These are phyloP conservation scores for Paracoccidioides brasiliensis DNA, from an alignment of 2,329 filamentous ascomycete species.

Conservation along the genomic window DNA sequence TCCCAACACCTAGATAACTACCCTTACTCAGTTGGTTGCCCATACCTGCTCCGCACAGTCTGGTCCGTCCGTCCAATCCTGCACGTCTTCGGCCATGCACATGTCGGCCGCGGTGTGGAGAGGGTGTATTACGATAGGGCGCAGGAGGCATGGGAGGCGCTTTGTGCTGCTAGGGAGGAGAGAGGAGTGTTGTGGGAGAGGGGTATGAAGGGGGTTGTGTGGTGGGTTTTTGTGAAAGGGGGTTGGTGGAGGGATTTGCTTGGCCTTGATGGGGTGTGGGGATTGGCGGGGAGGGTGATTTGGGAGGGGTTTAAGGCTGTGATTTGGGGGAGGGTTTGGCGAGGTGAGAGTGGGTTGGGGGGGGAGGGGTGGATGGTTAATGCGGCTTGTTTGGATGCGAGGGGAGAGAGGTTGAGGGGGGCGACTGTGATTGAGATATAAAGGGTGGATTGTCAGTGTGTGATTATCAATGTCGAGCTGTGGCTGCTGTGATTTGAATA, in stretches of 20 bases:
- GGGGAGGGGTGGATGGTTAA: slow-evolving; percentile 43
- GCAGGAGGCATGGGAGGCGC: slow-evolving; percentile 58
- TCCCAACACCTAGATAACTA: slow-evolving; percentile 51
- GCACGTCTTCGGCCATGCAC: slow-evolving; percentile 77
- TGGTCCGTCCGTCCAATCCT: slow-evolving; percentile 62
- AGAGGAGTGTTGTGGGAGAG: slow-evolving; percentile 14
- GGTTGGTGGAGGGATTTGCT: slow-evolving; percentile 6
- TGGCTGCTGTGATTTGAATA: no score
- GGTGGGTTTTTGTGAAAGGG: slow-evolving; percentile 7
- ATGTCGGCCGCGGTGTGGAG: slow-evolving; percentile 60
- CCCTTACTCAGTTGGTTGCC: slow-evolving; percentile 53
- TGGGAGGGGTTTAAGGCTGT: slow-evolving; percentile 42
- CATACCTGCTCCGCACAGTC: slow-evolving; percentile 55
- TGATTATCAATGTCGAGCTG: background rate
- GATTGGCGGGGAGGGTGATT: slow-evolving; percentile 38
- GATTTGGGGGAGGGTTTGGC: slow-evolving; percentile 49
- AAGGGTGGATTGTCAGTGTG: background rate
- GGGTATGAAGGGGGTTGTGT: slow-evolving; percentile 3
- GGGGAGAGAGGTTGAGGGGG: slow-evolving; percentile 25
- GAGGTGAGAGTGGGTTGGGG: slow-evolving; percentile 29
- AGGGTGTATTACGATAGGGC: slow-evolving; percentile 61
- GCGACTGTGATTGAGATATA: slow-evolving; percentile 23
- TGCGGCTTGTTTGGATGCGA: slow-evolving; percentile 37
- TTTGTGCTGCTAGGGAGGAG: slow-evolving; percentile 33
- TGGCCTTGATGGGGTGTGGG: slow-evolving; percentile 29